Evolutionary conservation across 2,329 filamentous ascomycete species (phyloP), one percentile per base, ranked within the genome.

Genomic region (Aspergillus pseudotamarii): DNA sequence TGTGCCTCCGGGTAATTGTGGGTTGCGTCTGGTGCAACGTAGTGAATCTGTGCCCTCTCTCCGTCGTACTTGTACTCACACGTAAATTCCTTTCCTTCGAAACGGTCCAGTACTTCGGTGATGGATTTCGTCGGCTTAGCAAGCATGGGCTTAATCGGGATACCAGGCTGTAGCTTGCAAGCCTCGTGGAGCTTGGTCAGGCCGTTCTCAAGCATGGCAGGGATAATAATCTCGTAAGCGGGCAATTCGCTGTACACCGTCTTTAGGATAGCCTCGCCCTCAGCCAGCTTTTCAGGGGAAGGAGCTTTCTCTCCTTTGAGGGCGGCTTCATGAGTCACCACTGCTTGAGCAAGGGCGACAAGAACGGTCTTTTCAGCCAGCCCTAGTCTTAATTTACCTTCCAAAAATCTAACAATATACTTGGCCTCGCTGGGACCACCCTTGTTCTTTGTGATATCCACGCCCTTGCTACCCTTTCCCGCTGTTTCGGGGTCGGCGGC

Each of bases 1-100:
- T 85, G 81, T 41, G 87, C 84, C 54, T 90, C 86, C 62, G 86
- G 85, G 69, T 92, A 90, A 60, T 93, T 85, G 63, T 91, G 82
- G 2, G 88, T 82, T 11, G 91, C 86, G 65, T 94, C 91, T 66
- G 93, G 92, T 5, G 94, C 90, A 36, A 98, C 93, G 70, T 96
- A 99, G 76, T 99, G 95, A 57, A 99, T 98, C 76, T 99, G 95
- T n/a, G 95, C 95, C 75, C 95, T 86, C 79, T 99, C 95, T 56
- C 95, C 95, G 72, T 99, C 95, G 74, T 99, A 99, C 78, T 99
- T 99, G 84, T 96, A 99, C 77, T 99, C 95, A 80, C 95, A 99
- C 1, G 95, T 98, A 73, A 99, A 99, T 30, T 90, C 91, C 75
- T 97, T 95, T 67, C 91, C 89, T 75, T 98, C 95, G 69, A 99